These are phyloP conservation scores for Graphilbum fragrans DNA, from an alignment of 2,329 filamentous ascomycete genomes.

Conservation along the genomic window DNA sequence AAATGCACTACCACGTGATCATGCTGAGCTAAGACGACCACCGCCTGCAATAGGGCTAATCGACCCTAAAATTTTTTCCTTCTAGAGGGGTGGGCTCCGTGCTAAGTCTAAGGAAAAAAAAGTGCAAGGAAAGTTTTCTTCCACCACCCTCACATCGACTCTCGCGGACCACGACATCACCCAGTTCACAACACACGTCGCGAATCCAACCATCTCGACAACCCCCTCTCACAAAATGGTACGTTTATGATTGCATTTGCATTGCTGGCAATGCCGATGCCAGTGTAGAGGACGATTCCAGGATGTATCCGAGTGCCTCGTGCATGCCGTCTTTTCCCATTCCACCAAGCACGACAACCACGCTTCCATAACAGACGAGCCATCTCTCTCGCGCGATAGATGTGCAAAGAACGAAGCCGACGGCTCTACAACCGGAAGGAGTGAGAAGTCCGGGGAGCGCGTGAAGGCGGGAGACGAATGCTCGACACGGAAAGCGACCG, in stretches of 20 bases:
- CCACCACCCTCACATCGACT: conserved; percentile 9
- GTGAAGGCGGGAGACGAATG: too few species aligned
- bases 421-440: too few species aligned
- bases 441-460: too few species aligned
- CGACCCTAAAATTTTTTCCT: conserved; percentile 11
- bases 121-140: conserved; percentile 6
- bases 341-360: too few species aligned
- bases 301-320: too few species aligned
- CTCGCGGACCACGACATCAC: conserved; percentile 7
- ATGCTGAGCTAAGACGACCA: too few species aligned
- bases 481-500: too few species aligned
- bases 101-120: conserved; percentile 6
- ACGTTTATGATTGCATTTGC: conserved; percentile 1
- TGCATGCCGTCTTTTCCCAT: too few species aligned
- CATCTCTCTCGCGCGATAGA: too few species aligned
- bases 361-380: too few species aligned
- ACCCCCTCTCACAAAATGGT: conserved; percentile 8
- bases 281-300: background rate
- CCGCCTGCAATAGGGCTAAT: conserved; percentile 9
- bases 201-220: conserved; percentile 6
- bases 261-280: background rate
- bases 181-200: conserved; percentile 7
- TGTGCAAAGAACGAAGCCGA: too few species aligned
- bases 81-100: conserved; percentile 2
- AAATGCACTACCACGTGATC: too few species aligned